These are phyloP conservation scores for Rhytidhysteron rufulum DNA, from an alignment of 2,329 filamentous ascomycete species.

Conservation along the genomic window DNA sequence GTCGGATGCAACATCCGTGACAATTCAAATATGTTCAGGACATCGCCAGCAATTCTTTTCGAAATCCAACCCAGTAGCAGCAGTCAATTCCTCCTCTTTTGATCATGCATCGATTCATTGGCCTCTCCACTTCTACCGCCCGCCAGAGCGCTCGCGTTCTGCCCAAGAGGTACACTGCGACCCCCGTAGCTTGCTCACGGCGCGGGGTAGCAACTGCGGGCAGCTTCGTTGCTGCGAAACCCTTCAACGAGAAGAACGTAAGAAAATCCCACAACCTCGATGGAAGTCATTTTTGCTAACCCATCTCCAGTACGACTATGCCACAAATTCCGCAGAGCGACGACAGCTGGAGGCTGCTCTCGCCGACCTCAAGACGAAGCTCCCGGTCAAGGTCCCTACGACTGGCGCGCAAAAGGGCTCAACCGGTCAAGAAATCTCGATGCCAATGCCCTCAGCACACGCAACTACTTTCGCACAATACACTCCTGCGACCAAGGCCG, in stretches of 20 bases:
- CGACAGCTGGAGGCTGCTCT: slow-evolving; percentile 72
- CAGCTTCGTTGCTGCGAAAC: slow-evolving; percentile 79
- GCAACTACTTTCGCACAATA: slow-evolving; percentile 73
- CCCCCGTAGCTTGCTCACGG: no score
- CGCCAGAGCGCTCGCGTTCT: no score
- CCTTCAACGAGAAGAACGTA: slow-evolving; percentile 93
- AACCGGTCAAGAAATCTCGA: slow-evolving; percentile 65
- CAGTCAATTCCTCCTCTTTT: no score
- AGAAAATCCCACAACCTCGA: slow-evolving; percentile 29
- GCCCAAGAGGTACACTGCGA: no score
- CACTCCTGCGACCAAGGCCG: slow-evolving; percentile 71
- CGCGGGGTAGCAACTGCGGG: slow-evolving; percentile 60
- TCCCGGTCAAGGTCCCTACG: slow-evolving; percentile 74
- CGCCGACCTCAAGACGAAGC: slow-evolving; percentile 62
- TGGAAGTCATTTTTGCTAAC: slow-evolving; percentile 1
- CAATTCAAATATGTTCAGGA: no score
- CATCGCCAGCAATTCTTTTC: no score
- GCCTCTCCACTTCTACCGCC: no score
- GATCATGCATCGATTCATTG: no score
- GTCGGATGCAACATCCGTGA: no score
- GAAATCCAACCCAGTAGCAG: no score
- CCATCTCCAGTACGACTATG: slow-evolving; percentile 72
- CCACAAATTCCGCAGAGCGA: slow-evolving; percentile 76
- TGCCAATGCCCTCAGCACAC: slow-evolving; percentile 82
- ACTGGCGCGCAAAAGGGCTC: slow-evolving; percentile 56